phyloP scores from a whole-genome alignment of 352 stramenopile species.

The Pythium graminicola region DNA sequence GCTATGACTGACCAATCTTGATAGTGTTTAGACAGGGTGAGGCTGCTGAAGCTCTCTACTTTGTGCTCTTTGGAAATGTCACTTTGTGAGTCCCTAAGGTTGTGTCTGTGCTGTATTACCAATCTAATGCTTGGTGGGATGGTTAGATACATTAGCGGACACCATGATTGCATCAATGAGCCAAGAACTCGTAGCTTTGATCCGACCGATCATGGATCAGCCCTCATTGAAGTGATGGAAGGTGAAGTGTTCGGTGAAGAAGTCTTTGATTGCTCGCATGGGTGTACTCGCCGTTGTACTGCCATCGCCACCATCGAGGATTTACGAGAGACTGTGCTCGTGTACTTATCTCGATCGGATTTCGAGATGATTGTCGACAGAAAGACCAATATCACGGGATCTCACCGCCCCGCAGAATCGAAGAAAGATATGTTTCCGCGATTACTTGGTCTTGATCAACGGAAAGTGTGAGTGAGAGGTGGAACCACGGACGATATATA shows the following conservation, averaged over 20 bases:
- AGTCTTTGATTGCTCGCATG: constrained; percentile 16
- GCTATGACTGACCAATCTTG: background rate
- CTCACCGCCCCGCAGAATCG: background rate
- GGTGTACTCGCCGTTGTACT: constrained; percentile 19
- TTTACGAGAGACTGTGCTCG: constrained; percentile 2
- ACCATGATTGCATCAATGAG: background rate
- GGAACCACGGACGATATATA: background rate
- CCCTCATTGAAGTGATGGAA: constrained; percentile 27
- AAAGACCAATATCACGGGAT: background rate
- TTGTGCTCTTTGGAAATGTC: constrained; percentile 28
- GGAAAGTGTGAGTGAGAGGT: constrained; percentile 3
- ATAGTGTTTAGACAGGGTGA: constrained; percentile 34
- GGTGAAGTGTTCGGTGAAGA: constrained; percentile 46
- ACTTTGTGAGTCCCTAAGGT: constrained; percentile 28
- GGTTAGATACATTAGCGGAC: constrained; percentile 1
- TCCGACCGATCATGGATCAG: background rate
- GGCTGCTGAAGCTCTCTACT: constrained; percentile 24
- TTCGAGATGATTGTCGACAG: constrained; percentile 9
- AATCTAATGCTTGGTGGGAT: no score
- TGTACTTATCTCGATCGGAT: constrained; percentile 20
- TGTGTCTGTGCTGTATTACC: no score
- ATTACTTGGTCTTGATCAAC: constrained; percentile 15
- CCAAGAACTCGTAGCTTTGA: background rate
- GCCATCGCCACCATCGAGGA: constrained; percentile 15
- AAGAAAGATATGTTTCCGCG: background rate